Evolutionary conservation across 192 early-diverging fungal genomes (phyloP).

Genomic region (Haplosporangium gracile): DNA sequence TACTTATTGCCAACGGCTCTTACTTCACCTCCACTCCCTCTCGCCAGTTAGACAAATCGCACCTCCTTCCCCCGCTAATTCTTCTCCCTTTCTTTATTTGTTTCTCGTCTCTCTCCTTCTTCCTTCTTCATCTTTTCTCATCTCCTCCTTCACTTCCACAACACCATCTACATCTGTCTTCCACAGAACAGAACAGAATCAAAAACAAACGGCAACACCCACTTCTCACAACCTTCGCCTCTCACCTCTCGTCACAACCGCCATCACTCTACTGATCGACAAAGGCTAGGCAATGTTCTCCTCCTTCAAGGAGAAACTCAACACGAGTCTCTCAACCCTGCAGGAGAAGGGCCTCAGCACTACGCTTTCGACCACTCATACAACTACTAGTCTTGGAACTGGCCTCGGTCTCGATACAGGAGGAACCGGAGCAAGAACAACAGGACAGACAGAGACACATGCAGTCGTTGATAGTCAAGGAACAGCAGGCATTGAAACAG

Average conservation of each 20-base stretch:
- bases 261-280: background rate
- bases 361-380: background rate
- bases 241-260: background rate
- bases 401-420: background rate
- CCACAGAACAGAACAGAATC: background rate
- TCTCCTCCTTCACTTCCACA: background rate
- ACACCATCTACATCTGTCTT: background rate
- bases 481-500: background rate
- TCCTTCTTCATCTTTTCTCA: background rate
- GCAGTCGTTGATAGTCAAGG: background rate
- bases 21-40: too few species aligned
- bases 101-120: background rate
- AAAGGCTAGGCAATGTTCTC: constrained; percentile 37
- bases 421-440: background rate
- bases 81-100: background rate
- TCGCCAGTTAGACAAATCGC: too few species aligned
- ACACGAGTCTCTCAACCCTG: constrained; percentile 37
- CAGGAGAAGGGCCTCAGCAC: constrained; percentile 23
- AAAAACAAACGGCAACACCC: background rate
- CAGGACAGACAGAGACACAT: background rate
- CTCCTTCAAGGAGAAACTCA: constrained; percentile 45
- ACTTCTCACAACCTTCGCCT: background rate
- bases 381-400: background rate
- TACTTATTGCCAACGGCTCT: too few species aligned
- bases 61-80: background rate